Evolutionary conservation across 768 basidiomycete genomes (phyloP).

Genomic region (Suillus lakei): DNA sequence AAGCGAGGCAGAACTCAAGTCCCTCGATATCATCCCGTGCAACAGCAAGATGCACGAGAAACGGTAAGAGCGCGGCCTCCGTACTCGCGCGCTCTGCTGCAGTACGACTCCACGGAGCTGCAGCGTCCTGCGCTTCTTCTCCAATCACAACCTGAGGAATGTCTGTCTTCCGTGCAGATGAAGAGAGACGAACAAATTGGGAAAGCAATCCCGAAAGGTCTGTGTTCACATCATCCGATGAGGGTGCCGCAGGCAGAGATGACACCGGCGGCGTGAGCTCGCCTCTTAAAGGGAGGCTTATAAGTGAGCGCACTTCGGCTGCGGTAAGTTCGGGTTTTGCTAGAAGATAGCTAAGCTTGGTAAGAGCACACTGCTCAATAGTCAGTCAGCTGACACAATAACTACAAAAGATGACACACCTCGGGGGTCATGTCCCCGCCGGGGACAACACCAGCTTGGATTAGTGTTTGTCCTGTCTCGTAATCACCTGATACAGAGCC

Average conservation of each 20-base stretch:
- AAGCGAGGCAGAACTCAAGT: conserved; percentile 60
- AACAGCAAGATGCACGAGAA: conserved; percentile 79
- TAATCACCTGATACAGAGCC: conserved; percentile 88
- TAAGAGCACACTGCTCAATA: conserved; percentile 73
- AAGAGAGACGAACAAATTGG: conserved; percentile 69
- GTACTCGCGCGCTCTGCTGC: conserved; percentile 74
- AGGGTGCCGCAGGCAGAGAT: conserved; percentile 47
- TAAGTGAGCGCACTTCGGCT: conserved; percentile 72
- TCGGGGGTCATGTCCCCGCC: conserved; percentile 98
- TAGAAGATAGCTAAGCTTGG: conserved; percentile 89
- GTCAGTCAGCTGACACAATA: conserved; percentile 6
- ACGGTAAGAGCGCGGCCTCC: conserved; percentile 74
- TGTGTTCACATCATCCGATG: conserved; percentile 52
- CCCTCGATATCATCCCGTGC: conserved; percentile 69
- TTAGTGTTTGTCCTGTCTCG: conserved; percentile 73
- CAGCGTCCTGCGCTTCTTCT: conserved; percentile 45
- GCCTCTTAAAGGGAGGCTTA: conserved; percentile 82
- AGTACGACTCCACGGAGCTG: conserved; percentile 80
- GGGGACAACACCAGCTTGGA: conserved; percentile 76
- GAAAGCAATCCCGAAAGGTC: conserved; percentile 68
- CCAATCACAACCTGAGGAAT: conserved; percentile 41
- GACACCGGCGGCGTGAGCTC: conserved; percentile 72
- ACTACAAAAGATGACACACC: conserved; percentile 44
- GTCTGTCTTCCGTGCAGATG: conserved; percentile 38
- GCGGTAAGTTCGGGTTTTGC: conserved; percentile 80